These are phyloP conservation scores for Russula brevipes DNA, from an alignment of 768 basidiomycete genomes.

Conservation along the genomic window DNA sequence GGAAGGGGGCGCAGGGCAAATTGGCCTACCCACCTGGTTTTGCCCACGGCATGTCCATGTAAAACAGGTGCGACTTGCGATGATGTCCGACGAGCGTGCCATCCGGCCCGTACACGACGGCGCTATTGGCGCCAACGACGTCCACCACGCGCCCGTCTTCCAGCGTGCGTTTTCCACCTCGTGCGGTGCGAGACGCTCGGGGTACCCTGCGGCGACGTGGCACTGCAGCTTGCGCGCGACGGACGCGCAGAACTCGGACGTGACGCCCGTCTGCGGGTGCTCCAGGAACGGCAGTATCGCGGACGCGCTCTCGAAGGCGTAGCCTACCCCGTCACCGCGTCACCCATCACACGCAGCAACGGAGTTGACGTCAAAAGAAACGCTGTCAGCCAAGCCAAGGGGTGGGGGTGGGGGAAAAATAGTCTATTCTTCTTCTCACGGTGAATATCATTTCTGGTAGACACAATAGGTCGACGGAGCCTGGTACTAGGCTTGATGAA, in stretches of 20 bases:
- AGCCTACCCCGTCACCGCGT: conserved; percentile 56
- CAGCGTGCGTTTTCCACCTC: conserved; percentile 26
- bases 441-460: conserved; percentile 85
- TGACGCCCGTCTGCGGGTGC: conserved; percentile 61
- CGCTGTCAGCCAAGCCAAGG: neutral
- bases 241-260: conserved; percentile 66
- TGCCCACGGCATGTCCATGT: conserved; percentile 79
- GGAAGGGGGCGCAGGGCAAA: too few relatives aligned
- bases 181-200: conserved; percentile 43
- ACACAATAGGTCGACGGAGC: conserved; percentile 76
- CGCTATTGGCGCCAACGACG: conserved; percentile 63
- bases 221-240: conserved; percentile 61
- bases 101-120: conserved; percentile 57
- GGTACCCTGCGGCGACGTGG: conserved; percentile 78
- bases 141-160: conserved; percentile 25
- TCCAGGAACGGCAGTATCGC: conserved; percentile 75
- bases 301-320: conserved; percentile 64
- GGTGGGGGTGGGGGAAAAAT: neutral
- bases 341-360: too few relatives aligned
- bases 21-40: conserved; percentile 51
- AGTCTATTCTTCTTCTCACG: conserved; percentile 35
- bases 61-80: conserved; percentile 78
- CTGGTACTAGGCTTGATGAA: conserved; percentile 54
- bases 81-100: conserved; percentile 65
- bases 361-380: neutral